Conservation (phyloP, 1,284 basidiomycete genomes). For the Ceratobasidium sp. region DNA sequence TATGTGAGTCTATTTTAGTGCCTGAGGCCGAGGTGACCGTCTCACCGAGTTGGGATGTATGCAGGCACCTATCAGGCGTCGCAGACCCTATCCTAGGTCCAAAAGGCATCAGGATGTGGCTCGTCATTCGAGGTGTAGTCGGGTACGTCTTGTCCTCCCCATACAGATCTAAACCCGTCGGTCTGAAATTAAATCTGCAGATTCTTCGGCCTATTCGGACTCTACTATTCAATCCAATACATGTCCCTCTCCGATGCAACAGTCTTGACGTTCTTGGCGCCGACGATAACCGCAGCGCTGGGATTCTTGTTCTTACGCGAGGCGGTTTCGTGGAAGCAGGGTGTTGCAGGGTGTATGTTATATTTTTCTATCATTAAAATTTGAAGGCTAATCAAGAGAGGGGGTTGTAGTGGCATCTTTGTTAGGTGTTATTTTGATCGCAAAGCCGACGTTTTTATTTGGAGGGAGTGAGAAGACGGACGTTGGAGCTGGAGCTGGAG, state of each 20-base stretch:
- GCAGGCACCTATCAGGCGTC: constrained; percentile 26
- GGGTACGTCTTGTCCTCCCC: constrained; percentile 34
- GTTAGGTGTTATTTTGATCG: constrained; percentile 59
- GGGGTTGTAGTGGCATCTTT: constrained; percentile 55
- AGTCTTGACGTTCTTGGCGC: constrained; percentile 61
- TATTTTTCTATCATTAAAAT: constrained; percentile 14
- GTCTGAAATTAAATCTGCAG: constrained; percentile 6
- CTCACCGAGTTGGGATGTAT: background rate
- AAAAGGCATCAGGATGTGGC: constrained; percentile 41
- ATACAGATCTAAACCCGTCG: background rate
- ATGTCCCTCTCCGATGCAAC: constrained; percentile 48
- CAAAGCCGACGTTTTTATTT: constrained; percentile 48
- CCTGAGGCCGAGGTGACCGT: no score
- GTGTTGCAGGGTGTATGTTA: constrained; percentile 56
- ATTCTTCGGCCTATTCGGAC: constrained; percentile 47
- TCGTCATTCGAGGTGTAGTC: constrained; percentile 45
- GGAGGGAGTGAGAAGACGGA: constrained; percentile 22
- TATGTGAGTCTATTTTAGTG: constrained; percentile 18
- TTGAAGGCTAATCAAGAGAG: no score
- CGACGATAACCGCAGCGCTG: constrained; percentile 75
- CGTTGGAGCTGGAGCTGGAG: constrained; percentile 15
- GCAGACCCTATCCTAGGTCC: constrained; percentile 47
- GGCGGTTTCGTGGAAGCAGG: constrained; percentile 68
- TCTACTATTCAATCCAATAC: constrained; percentile 49
- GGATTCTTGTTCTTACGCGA: constrained; percentile 80